Percentiles rank a stretch among this genome's conserved stretches.
Conservation (phyloP, 306 rosid species). For the Corylus heterophylla region DNA sequence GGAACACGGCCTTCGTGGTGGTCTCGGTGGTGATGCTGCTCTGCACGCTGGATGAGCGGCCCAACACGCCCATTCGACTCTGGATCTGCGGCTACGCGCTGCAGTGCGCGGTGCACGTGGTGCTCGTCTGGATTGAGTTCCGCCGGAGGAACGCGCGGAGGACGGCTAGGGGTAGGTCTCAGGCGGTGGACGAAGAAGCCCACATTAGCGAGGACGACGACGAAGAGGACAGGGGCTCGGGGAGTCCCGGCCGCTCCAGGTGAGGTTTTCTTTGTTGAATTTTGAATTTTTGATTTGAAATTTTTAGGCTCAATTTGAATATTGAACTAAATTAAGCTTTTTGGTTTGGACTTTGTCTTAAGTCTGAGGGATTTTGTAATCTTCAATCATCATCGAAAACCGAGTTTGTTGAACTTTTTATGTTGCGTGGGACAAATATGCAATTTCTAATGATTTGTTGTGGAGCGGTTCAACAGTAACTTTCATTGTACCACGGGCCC, state of each 20-base stretch:
- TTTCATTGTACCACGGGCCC: not conserved
- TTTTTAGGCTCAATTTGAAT: not conserved
- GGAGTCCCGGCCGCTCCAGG: constrained; percentile 44
- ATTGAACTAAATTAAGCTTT: not conserved
- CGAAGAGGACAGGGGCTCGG: constrained; percentile 25
- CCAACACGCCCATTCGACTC: constrained; percentile 70
- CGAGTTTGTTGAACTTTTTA: not conserved
- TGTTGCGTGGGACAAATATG: not conserved
- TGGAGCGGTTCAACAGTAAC: not conserved
- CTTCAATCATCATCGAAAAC: not conserved
- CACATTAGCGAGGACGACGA: constrained; percentile 53
- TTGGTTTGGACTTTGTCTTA: not conserved
- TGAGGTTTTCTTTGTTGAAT: constrained; percentile 21
- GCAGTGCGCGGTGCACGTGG: constrained; percentile 80
- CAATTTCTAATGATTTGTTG: not conserved
- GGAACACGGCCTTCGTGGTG: constrained; percentile 85
- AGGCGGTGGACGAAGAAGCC: constrained; percentile 27
- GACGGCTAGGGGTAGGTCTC: constrained; percentile 26
- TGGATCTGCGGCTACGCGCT: constrained; percentile 85
- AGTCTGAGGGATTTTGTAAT: not conserved
- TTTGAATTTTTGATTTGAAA: not conserved
- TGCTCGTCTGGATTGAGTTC: constrained; percentile 78
- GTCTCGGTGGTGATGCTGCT: constrained; percentile 71
- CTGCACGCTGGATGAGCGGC: constrained; percentile 47
- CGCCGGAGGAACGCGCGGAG: constrained; percentile 52